Evolutionary conservation across 1,139 yeast genomes (phyloP).

Genomic region (Candida sp.): DNA sequence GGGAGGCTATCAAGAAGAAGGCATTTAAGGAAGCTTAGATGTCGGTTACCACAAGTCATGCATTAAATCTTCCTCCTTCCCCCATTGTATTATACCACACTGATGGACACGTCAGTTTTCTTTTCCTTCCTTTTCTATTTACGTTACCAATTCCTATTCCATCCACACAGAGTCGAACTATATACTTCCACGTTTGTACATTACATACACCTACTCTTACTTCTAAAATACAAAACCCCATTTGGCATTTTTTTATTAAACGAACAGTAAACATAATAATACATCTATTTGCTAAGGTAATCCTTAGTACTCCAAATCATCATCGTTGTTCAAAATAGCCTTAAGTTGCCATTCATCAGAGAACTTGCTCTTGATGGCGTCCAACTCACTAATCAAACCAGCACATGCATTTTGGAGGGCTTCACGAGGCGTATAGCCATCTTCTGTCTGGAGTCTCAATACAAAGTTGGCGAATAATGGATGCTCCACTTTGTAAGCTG

Average conservation of each 20-base stretch:
- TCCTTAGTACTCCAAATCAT: slow-evolving; percentile 11
- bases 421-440: slow-evolving; percentile 89
- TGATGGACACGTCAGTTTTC: not conserved
- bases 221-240: not conserved
- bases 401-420: slow-evolving; percentile 93
- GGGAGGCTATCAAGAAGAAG: slow-evolving; percentile 46
- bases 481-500: slow-evolving; percentile 97
- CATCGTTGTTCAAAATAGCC: slow-evolving; percentile 49
- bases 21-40: slow-evolving; percentile 35
- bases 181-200: not conserved
- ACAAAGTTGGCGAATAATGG: slow-evolving; percentile 96
- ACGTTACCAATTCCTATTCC: slow-evolving; percentile 2
- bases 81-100: slow-evolving; percentile 3
- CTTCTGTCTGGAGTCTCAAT: slow-evolving; percentile 94
- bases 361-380: slow-evolving; percentile 74
- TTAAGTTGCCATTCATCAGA: slow-evolving; percentile 93
- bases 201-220: not conserved
- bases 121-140: not conserved
- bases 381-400: slow-evolving; percentile 78
- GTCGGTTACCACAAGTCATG: no score
- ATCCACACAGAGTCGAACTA: no score
- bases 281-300: not conserved
- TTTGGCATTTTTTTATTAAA: not conserved
- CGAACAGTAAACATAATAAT: not conserved
- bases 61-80: not conserved